Evolutionary conservation across 179 eudicot species (phyloP), one percentile per base, ranked within the genome.

Genomic region (Beta lomatogona): DNA sequence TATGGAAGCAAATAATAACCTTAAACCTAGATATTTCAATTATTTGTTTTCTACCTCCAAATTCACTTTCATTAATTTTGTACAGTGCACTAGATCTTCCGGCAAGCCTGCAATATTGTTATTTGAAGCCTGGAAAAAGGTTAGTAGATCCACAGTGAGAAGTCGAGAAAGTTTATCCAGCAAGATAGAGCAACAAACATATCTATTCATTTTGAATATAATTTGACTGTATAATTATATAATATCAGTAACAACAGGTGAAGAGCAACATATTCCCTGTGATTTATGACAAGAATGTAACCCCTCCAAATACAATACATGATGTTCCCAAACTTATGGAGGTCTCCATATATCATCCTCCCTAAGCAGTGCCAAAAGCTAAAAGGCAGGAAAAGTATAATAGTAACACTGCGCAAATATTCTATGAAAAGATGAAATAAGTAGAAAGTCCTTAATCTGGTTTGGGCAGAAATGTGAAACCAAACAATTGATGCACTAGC

Each of bases 71-170:
- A 80, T 74, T 83, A 96, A 70, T 61, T 96, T 96, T 71, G 85
- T 83, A 85, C 99, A 96, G 73, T 86, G 80, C 60, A 71, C 84
- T 57, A 94, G 86, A 82, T 90, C 95, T 80, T 91, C 98, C 9
- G 99, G 98, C 87, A 96, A 89, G 86, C 90, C 87, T 82, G 93
- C 80, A 67, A 96, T 88, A 86, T 58, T 69, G 83, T 96, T 96
- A 86, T 94, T 93, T 67, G 99, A 93, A 80, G 89, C 94, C 99
- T 96, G 88, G 66, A 68, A 55, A 64, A 70, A 75, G 73, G 76
- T 41, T 68, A 52, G 61, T 28, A 19, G 45, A 22, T 31, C 13
- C 75, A 25, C n/a, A 31, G 59, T 66, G 48, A 58, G 71, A 73
- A 81, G 60, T 52, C 64, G 4, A 53, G 21, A 65, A 64, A 48